phyloP scores from a whole-genome alignment of 331 rosid species.

The Stylosanthes scabra region DNA sequence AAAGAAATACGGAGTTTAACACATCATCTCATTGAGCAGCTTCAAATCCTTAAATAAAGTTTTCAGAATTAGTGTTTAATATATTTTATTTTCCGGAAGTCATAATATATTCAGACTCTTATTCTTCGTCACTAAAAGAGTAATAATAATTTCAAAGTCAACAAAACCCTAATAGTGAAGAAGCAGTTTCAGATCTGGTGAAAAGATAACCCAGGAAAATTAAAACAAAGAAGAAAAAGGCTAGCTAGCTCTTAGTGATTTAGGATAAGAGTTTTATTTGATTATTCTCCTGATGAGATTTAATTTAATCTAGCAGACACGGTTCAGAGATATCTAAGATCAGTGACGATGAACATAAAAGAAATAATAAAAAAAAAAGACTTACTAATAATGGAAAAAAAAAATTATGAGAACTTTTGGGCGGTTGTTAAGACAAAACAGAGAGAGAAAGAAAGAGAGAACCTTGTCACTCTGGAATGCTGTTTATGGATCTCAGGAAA shows the following conservation, averaged over 20 bases:
- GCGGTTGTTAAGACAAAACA: not conserved
- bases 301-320: not conserved
- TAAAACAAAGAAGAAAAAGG: not conserved
- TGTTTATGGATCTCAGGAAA: not conserved
- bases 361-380: not conserved
- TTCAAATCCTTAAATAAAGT: too few relatives aligned
- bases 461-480: not conserved
- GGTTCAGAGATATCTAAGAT: not conserved
- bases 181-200: slow-evolving; percentile 23
- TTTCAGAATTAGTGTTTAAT: too few relatives aligned
- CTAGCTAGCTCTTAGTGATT: not conserved
- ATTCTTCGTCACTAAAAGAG: too few relatives aligned
- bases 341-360: not conserved
- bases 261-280: too few relatives aligned
- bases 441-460: not conserved
- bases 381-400: not conserved
- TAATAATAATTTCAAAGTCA: not conserved
- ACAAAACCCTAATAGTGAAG: slow-evolving; percentile 13
- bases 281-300: not conserved
- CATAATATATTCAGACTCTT: too few relatives aligned
- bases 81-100: not conserved
- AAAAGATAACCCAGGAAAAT: not conserved
- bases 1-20: too few relatives aligned
- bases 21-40: too few relatives aligned
- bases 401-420: not conserved